Evolutionary conservation across 2,329 filamentous ascomycete species (phyloP), one percentile per base, ranked within the genome.

Genomic region (Alternaria conjuncta): DNA sequence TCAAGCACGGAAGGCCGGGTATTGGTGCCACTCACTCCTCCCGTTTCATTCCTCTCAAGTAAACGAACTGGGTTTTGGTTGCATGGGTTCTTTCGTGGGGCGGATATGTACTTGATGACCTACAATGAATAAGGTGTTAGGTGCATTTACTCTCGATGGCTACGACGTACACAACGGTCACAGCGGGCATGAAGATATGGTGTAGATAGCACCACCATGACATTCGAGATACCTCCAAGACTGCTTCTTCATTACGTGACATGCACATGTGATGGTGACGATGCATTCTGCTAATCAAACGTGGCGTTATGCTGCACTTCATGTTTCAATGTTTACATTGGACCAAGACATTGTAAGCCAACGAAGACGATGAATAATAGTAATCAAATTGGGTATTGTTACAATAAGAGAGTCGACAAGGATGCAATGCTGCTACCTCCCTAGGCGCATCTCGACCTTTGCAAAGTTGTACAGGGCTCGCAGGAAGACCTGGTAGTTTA

Each of bases 11-110:
- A 90, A 89, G 96, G 86, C 96, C 96, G 82, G 96, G 96, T 98
- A 99, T 99, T 82, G 96, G 96, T 96, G 96, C 96, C 82, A 99
- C 96, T 79, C 94, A 99, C 92, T 98, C 95, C 88, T 99, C 96
- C 86, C 94, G 96, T 91, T 99, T 99, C 92, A 99, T 99, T 89
- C 96, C 96, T 85, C 92, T 99, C 85, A 99, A 99, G 90, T 98
- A 97, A 82, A 78, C 75, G 73, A 73, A 77, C 65, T 78, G 76
- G 76, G 74, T 76, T 73, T 71, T 71, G 77, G 76, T 76, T 80
- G 76, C 77, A 79, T 79, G 78, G 77, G 75, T 75, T 74, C 65
- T 77, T 78, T 76, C 63, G 72, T 72, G 72, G 74, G 72, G 68
- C 64, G 72, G 67, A 76, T 74, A 75, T 79, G 78, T 79, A 78